A percentile compares a stretch with the other conserved stretches of the same genome.
These are phyloP conservation scores for Centrapalus pauciflorus DNA, from an alignment of 129 eudicot genomes.

Conservation along the genomic window DNA sequence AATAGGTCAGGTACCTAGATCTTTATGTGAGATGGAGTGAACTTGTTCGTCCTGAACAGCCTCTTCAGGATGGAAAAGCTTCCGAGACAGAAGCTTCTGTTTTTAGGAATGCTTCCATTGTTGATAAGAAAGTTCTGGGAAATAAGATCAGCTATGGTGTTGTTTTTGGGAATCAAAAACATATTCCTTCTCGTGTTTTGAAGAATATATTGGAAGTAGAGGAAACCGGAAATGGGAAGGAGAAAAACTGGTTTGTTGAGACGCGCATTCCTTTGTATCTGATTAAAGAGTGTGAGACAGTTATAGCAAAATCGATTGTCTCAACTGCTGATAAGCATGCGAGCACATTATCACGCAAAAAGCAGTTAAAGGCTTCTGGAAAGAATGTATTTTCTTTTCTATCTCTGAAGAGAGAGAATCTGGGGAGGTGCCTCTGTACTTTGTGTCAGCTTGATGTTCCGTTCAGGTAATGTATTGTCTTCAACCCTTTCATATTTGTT, in stretches of 20 bases:
- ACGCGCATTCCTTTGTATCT: slow-evolving; percentile 73
- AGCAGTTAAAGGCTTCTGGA: slow-evolving; percentile 54
- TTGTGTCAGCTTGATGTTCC: slow-evolving; percentile 68
- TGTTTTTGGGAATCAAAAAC: slow-evolving; percentile 81
- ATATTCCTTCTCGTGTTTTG: slow-evolving; percentile 82
- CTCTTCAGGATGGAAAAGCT: slow-evolving; percentile 71
- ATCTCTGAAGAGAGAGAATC: slow-evolving; percentile 46
- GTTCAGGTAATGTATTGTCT: slow-evolving; percentile 41
- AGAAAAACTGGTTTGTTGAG: slow-evolving; percentile 82
- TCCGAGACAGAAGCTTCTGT: slow-evolving; percentile 83
- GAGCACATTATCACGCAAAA: slow-evolving; percentile 33
- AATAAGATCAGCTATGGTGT: slow-evolving; percentile 64
- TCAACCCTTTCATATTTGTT: background rate
- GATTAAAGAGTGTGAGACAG: slow-evolving; percentile 74
- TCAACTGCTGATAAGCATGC: slow-evolving; percentile 25
- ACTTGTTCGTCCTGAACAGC: slow-evolving; percentile 81
- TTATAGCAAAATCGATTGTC: slow-evolving; percentile 13
- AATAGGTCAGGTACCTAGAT: slow-evolving; percentile 88
- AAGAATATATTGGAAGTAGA: slow-evolving; percentile 68
- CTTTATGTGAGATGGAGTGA: slow-evolving; percentile 86
- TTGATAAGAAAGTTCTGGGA: slow-evolving; percentile 56
- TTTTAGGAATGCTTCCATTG: slow-evolving; percentile 75
- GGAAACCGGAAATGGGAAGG: slow-evolving; percentile 51
- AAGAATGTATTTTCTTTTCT: slow-evolving; percentile 57
- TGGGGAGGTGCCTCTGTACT: slow-evolving; percentile 44